Conservation (phyloP, 108 stramenopile genomes). For the Nannochloropsis oceanica region DNA sequence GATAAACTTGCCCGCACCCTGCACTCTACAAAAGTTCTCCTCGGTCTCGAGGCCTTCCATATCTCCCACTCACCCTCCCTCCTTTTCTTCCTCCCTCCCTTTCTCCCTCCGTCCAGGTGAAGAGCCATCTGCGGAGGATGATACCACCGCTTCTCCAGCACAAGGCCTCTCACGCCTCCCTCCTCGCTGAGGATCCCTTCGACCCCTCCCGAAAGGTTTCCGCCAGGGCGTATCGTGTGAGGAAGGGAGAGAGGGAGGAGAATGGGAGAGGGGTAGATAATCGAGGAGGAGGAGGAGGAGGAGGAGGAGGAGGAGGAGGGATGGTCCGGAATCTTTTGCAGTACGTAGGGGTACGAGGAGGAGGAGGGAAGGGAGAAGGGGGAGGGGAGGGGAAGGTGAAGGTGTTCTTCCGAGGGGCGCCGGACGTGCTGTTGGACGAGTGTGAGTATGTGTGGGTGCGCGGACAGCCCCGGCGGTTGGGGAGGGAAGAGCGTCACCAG, state of each 20-base stretch:
- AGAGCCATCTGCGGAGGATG: background rate
- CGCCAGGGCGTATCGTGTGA: background rate
- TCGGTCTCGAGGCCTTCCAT: no score
- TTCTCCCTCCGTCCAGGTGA: background rate
- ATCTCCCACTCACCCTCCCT: no score
- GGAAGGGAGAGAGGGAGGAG: background rate
- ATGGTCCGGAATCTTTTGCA: background rate
- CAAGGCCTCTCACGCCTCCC: constrained; percentile 47
- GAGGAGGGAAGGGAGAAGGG: background rate
- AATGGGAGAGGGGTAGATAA: no score
- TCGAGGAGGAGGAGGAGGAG: background rate
- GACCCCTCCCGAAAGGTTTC: constrained; percentile 56
- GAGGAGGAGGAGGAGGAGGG: background rate
- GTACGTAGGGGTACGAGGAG: constrained; percentile 33
- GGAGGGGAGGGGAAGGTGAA: constrained; percentile 33
- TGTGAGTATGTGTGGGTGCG: constrained; percentile 50
- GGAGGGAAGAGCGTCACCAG: constrained; percentile 47
- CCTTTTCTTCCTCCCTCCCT: background rate
- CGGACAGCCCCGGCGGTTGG: constrained; percentile 40
- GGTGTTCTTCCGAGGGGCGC: constrained; percentile 86
- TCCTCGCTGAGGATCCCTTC: constrained; percentile 55
- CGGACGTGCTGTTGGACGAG: constrained; percentile 63
- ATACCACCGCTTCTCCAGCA: constrained; percentile 33
- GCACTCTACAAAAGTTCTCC: no score
- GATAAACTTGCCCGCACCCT: no score